Conservation (phyloP, 495 filamentous ascomycete species). For the Podospora appendiculata region DNA sequence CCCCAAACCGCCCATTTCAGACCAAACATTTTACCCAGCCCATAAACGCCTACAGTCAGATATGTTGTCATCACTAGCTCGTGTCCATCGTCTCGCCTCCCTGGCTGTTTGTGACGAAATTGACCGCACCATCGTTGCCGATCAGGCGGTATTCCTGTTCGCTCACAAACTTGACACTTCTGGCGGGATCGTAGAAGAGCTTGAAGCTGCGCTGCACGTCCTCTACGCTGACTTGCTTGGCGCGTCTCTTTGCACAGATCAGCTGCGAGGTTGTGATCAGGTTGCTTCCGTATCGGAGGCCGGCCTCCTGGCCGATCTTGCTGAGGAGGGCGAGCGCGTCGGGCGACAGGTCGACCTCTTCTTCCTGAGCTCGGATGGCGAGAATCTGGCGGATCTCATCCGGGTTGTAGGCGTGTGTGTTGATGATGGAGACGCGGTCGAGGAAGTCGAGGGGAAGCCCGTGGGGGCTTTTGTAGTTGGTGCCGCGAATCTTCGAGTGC, state of each 20-base stretch:
- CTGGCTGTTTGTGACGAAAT: constrained; percentile 53
- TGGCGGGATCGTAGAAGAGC: constrained; percentile 81
- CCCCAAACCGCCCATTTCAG: not conserved
- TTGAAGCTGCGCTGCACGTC: constrained; percentile 91
- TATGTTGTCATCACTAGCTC: constrained; percentile 19
- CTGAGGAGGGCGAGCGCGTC: constrained; percentile 87
- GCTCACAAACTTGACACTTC: constrained; percentile 84
- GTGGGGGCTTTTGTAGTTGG: constrained; percentile 84
- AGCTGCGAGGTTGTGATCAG: constrained; percentile 90
- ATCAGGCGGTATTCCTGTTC: constrained; percentile 92
- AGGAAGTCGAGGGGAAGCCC: constrained; percentile 93
- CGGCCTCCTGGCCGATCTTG: constrained; percentile 90
- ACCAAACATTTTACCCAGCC: constrained; percentile 7
- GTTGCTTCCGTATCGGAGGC: constrained; percentile 88
- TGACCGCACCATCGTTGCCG: constrained; percentile 73
- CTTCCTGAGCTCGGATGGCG: constrained; percentile 83
- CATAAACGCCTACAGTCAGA: constrained; percentile 14
- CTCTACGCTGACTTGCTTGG: constrained; percentile 67
- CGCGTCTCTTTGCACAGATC: constrained; percentile 67
- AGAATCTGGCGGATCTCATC: constrained; percentile 90
- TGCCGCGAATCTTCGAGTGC: constrained; percentile 85
- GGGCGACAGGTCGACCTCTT: constrained; percentile 83
- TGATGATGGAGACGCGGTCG: constrained; percentile 92
- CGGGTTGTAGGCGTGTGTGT: constrained; percentile 77
- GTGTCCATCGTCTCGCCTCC: constrained; percentile 73